Percentiles rank a stretch among this genome's conserved stretches.
Conservation (phyloP, 768 basidiomycete genomes). For the Tricholoma sp. region DNA sequence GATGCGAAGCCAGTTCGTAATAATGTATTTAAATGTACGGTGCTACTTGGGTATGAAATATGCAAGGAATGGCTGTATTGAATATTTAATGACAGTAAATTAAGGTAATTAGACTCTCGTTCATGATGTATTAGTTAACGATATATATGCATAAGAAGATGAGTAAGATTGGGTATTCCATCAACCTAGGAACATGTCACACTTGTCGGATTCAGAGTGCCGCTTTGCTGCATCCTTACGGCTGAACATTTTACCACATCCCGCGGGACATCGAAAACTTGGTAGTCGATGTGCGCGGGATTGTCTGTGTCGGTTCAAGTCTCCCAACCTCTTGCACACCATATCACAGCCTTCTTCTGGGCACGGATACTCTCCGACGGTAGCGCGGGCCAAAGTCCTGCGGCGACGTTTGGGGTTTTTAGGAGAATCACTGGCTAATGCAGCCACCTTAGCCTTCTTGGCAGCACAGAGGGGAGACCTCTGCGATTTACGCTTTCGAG, state of each 20-base stretch:
- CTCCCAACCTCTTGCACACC: conserved; percentile 3
- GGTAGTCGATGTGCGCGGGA: conserved; percentile 6
- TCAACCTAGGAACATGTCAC: neutral
- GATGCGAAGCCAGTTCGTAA: neutral
- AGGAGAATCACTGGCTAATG: neutral
- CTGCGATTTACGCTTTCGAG: neutral
- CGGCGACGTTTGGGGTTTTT: neutral
- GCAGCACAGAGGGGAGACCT: neutral
- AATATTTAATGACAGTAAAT: neutral
- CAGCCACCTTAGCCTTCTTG: neutral
- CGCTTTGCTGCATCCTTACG: conserved; percentile 14
- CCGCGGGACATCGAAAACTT: conserved; percentile 7
- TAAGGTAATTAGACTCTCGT: neutral
- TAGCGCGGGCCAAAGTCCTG: neutral
- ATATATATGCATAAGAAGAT: neutral
- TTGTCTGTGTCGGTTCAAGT: conserved; percentile 9
- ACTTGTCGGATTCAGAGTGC: conserved; percentile 3
- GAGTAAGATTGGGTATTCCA: neutral
- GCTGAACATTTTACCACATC: conserved; percentile 10
- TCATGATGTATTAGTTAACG: neutral
- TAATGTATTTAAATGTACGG: neutral
- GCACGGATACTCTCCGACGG: neutral
- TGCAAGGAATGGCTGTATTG: neutral
- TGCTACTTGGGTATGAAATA: neutral
- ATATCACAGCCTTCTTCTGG: conserved; percentile 4